phyloP scores from a whole-genome alignment of 768 basidiomycete species.

The Lactarius hatsudake region DNA sequence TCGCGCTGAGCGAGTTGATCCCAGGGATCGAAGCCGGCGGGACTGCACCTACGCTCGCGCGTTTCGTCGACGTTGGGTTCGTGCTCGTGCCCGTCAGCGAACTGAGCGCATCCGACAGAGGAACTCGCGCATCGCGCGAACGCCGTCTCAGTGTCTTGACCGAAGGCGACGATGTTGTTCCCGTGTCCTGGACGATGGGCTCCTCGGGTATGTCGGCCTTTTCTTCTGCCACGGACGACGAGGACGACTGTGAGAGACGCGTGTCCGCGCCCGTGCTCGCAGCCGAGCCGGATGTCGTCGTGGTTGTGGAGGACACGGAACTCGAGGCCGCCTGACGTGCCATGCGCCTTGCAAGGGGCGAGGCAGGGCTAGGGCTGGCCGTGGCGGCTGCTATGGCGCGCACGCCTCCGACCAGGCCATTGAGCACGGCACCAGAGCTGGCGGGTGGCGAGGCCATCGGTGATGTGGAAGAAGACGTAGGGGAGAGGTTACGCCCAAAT shows the following conservation, averaged over 20 bases:
- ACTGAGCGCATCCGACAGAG: slow-evolving; percentile 32
- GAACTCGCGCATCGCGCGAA: slow-evolving; percentile 30
- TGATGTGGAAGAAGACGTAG: slow-evolving; percentile 28
- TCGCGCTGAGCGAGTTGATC: slow-evolving; percentile 34
- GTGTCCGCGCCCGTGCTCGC: slow-evolving; percentile 34
- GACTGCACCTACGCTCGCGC: slow-evolving; percentile 28
- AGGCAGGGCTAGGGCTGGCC: slow-evolving; percentile 34
- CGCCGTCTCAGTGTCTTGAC: slow-evolving; percentile 28
- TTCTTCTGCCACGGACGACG: slow-evolving; percentile 41
- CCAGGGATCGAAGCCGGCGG: slow-evolving; percentile 43
- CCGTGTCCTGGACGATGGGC: slow-evolving; percentile 48
- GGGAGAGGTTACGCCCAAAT: slow-evolving; percentile 36
- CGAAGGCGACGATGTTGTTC: slow-evolving; percentile 35
- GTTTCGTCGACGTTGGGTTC: slow-evolving; percentile 21
- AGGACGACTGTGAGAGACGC: slow-evolving; percentile 46
- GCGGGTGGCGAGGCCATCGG: slow-evolving; percentile 20
- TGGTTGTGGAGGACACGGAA: slow-evolving; percentile 27
- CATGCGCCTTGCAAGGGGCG: slow-evolving; percentile 23
- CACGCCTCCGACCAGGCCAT: slow-evolving; percentile 65
- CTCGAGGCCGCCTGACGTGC: slow-evolving; percentile 19
- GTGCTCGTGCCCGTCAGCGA: slow-evolving; percentile 18
- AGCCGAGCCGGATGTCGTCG: slow-evolving; percentile 31
- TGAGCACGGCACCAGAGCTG: slow-evolving; percentile 40
- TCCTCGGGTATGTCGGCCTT: slow-evolving; percentile 30
- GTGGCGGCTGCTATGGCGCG: slow-evolving; percentile 55